Evolutionary conservation across 495 filamentous ascomycete genomes (phyloP).

Genomic region (Lasiosphaeria hispida): DNA sequence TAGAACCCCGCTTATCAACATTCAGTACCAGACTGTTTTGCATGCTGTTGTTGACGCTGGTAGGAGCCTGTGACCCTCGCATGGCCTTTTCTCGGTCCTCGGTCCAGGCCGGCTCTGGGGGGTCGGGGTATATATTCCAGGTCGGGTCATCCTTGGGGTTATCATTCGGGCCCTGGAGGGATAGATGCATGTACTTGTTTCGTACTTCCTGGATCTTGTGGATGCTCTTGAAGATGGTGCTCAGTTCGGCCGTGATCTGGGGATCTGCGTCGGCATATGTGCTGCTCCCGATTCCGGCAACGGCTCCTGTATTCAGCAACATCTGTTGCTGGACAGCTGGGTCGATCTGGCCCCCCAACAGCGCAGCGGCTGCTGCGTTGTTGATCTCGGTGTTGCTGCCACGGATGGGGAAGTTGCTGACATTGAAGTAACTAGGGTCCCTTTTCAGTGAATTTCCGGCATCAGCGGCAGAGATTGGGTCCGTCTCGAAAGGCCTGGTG

Average conservation of each 20-base stretch:
- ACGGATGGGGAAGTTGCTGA: conserved; percentile 16
- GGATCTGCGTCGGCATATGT: conserved; percentile 58
- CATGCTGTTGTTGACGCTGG: conserved; percentile 50
- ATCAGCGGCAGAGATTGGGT: conserved; percentile 12
- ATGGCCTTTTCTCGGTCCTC: conserved; percentile 56
- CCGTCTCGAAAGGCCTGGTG: conserved; percentile 17
- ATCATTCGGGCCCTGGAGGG: conserved; percentile 71
- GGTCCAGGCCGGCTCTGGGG: conserved; percentile 87
- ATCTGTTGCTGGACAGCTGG: conserved; percentile 28
- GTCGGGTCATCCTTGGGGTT: conserved; percentile 81
- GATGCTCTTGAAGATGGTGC: conserved; percentile 82
- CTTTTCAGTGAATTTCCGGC: conserved; percentile 8
- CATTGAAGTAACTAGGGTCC: conserved; percentile 17
- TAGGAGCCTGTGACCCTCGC: conserved; percentile 33
- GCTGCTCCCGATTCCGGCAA: conserved; percentile 33
- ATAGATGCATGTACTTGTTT: conserved; percentile 85
- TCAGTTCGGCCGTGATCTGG: conserved; percentile 75
- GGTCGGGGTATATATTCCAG: conserved; percentile 89
- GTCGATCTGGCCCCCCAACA: conserved; percentile 29
- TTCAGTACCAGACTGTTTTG: conserved; percentile 54
- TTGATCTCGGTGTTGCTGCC: conserved; percentile 16
- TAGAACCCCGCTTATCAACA: conserved; percentile 29
- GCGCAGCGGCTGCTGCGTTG: conserved; percentile 23
- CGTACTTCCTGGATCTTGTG: conserved; percentile 79
- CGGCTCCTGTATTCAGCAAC: conserved; percentile 25